Percentiles rank a stretch among this genome's conserved stretches.
Conservation (phyloP, 768 basidiomycete genomes). For the Zangia roseola region DNA sequence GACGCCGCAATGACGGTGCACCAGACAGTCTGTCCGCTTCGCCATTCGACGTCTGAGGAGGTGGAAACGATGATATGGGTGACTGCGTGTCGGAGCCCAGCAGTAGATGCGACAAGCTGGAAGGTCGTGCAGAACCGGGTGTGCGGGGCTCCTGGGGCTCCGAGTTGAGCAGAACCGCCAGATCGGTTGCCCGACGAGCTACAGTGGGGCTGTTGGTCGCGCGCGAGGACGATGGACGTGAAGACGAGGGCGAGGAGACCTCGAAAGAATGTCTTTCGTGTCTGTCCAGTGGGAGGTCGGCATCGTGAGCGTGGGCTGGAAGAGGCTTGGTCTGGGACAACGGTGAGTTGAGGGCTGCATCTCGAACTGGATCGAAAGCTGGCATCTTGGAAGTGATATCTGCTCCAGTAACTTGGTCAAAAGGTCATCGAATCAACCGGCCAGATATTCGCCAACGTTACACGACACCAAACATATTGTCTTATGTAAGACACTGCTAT, state of each 20-base stretch:
- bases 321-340: slow-evolving; percentile 46
- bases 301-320: slow-evolving; percentile 22
- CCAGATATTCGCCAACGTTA: too few relatives aligned
- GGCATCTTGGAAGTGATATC: slow-evolving; percentile 21
- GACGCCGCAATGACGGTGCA: slow-evolving; percentile 29
- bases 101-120: slow-evolving; percentile 44
- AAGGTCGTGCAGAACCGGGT: slow-evolving; percentile 38
- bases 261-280: slow-evolving; percentile 28
- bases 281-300: slow-evolving; percentile 28
- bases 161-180: slow-evolving; percentile 75
- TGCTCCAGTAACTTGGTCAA: too few relatives aligned
- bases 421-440: too few relatives aligned
- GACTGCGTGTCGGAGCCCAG: slow-evolving; percentile 29
- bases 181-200: slow-evolving; percentile 66
- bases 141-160: slow-evolving; percentile 43
- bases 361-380: slow-evolving; percentile 83
- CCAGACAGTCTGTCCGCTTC: slow-evolving; percentile 28
- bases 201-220: slow-evolving; percentile 46
- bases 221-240: slow-evolving; percentile 35
- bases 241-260: slow-evolving; percentile 37
- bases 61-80: slow-evolving; percentile 15
- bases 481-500: slow-evolving; percentile 21
- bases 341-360: slow-evolving; percentile 82
- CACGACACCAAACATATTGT: too few relatives aligned
- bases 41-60: slow-evolving; percentile 10